Percentiles rank a stretch among this genome's conserved stretches.
Evolutionary conservation across 352 stramenopile genomes (phyloP).

Genomic region (Phytophthora citricola): DNA sequence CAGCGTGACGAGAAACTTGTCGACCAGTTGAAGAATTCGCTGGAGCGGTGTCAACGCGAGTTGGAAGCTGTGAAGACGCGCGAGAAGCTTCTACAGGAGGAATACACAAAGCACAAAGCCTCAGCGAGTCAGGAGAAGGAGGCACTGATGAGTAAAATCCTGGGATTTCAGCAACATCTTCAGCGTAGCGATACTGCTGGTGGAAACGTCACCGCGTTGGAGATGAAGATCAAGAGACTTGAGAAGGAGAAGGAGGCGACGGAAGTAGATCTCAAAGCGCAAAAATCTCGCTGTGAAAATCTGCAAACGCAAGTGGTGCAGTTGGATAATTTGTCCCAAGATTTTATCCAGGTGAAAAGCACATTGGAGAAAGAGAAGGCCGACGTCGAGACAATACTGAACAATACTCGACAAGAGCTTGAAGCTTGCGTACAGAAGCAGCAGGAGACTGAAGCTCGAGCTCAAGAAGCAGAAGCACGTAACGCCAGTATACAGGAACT

Average conservation of each 20-base stretch:
- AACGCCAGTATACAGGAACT: conserved; percentile 15
- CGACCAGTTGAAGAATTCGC: conserved; percentile 48
- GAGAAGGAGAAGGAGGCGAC: conserved; percentile 41
- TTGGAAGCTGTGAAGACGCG: conserved; percentile 53
- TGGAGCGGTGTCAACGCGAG: conserved; percentile 59
- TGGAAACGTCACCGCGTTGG: conserved; percentile 41
- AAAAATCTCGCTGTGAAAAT: conserved; percentile 15
- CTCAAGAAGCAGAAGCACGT: conserved; percentile 21
- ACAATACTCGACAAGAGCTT: conserved; percentile 19
- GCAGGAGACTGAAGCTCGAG: conserved; percentile 6
- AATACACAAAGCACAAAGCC: conserved; percentile 50
- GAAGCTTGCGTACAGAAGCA: conserved; percentile 8
- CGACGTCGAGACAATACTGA: conserved; percentile 22
- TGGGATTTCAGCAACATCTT: conserved; percentile 61
- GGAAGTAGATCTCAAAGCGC: conserved; percentile 16
- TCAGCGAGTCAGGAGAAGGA: conserved; percentile 59
- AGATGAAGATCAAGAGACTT: conserved; percentile 40
- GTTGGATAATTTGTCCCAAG: conserved; percentile 24
- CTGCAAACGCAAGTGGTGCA: conserved; percentile 20
- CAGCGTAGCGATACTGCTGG: conserved; percentile 37
- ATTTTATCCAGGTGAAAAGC: conserved; percentile 36
- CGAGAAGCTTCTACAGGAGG: conserved; percentile 62
- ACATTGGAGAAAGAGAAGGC: conserved; percentile 26
- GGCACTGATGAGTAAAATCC: conserved; percentile 59
- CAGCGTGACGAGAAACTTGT: conserved; percentile 62